Base-by-base conservation (phyloP, 164 flowering plant genomes). In the Magnolia kwangsiensis region DNA sequence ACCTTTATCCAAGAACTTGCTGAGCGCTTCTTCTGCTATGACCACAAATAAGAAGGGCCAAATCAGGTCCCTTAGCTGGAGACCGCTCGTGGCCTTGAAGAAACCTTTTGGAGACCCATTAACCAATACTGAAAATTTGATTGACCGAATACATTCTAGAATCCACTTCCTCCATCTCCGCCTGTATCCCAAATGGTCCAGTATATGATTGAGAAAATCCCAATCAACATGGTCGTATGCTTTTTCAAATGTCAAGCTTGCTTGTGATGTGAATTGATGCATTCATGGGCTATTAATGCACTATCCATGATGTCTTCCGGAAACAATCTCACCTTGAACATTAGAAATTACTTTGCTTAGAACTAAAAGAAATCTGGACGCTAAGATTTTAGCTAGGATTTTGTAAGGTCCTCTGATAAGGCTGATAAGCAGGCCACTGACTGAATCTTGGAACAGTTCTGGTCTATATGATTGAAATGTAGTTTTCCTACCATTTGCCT, bases 51-150 rank as follows among this genome's bases (percentile, higher is more conserved):
- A 63, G 65, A 63, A 63, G 20, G 65, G 65, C 7, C n/a, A 63
- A 7, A 63, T 19, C 9, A 21, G 64, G 65, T 63, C 65, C 65
- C 23, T n/a, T 63, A 7, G 23, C 8, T 4, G 2, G 19, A 63
- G 20, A 63, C 65, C 7, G 4, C 65, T 63, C 18, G 20, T 14
- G 20, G 8, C 65, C 20, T 1, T 18, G 2, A 63, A 63, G 65
- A 63, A 63, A 8, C 65, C 65, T 63, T 63, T 63, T 63, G 65
- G 65, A 16, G 65, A 63, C 20, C 65, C 65, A 63, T 66, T 66
- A 13, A 66, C 23, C 14, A 66, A n/a, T 6, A 66, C 23, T 23
- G 69, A 66, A 21, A 66, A 66, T 20, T 8, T n/a, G 69, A 27
- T 2, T 66, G 27, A 7, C 8, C 6, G 23, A n/a, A 24, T 4